Conservation (phyloP, 2,329 filamentous ascomycete genomes). For the Apiospora koreana region DNA sequence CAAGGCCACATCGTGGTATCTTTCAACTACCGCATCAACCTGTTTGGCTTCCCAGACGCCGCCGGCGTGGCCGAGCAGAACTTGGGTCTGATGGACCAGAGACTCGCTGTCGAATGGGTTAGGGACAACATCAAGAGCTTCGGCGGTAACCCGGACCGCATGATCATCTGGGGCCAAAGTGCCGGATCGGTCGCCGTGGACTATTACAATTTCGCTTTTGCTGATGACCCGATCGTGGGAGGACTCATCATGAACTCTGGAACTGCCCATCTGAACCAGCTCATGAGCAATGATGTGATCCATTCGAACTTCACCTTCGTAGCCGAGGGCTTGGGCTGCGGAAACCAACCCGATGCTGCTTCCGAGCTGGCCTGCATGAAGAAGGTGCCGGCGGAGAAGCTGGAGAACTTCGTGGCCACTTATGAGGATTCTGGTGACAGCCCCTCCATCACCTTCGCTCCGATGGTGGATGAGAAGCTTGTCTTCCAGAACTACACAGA, state of each 20-base stretch:
- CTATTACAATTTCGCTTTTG: constrained; percentile 45
- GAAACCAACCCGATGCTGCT: constrained; percentile 18
- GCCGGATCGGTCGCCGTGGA: constrained; percentile 44
- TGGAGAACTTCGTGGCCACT: constrained; percentile 32
- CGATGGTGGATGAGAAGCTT: constrained; percentile 31
- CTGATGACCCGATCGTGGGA: constrained; percentile 45
- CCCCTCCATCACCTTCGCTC: constrained; percentile 28
- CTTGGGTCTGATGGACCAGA: constrained; percentile 51
- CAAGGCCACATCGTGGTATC: constrained; percentile 36
- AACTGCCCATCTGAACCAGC: constrained; percentile 32
- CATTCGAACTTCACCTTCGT: constrained; percentile 38
- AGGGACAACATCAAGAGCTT: constrained; percentile 48
- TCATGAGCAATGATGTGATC: constrained; percentile 25
- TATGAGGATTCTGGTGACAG: constrained; percentile 29
- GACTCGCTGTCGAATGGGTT: constrained; percentile 51
- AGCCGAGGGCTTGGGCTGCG: constrained; percentile 35
- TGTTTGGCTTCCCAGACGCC: constrained; percentile 35
- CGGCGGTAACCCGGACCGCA: constrained; percentile 44
- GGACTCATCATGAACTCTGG: constrained; percentile 44
- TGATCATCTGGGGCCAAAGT: constrained; percentile 49
- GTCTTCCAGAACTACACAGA: constrained; percentile 34
- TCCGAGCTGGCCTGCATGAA: constrained; percentile 39
- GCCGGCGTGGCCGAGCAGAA: constrained; percentile 39
- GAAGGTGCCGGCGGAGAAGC: constrained; percentile 29
- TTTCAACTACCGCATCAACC: constrained; percentile 41